Percentiles rank a stretch among this genome's conserved stretches.
phyloP scores from a whole-genome alignment of 164 flowering plant genomes.

The Dillenia suffruticosa region DNA sequence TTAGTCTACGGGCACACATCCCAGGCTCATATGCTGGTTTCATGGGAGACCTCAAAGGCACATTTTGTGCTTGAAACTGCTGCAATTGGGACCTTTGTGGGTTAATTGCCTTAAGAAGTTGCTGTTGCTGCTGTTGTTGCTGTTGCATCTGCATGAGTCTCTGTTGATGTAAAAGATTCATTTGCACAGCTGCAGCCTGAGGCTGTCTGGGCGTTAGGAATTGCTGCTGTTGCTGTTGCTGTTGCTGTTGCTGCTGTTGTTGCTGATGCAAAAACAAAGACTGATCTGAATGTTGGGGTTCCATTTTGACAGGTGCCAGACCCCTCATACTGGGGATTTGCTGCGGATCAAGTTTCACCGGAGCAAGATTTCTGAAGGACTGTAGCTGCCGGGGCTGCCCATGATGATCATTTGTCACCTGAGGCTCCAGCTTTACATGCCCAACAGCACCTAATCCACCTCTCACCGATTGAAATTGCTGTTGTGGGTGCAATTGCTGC shows the following conservation, averaged over 20 bases:
- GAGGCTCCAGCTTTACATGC: conserved; percentile 79
- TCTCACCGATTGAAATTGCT: conserved; percentile 54
- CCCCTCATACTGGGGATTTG: conserved; percentile 58
- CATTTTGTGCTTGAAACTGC: conserved; percentile 64
- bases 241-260: conserved; percentile 60
- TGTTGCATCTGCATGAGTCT: conserved; percentile 52
- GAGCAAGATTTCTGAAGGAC: conserved; percentile 46
- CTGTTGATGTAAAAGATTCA: conserved; percentile 76
- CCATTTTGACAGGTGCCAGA: conserved; percentile 65
- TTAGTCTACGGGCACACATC: conserved; percentile 83
- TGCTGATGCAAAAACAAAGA: conserved; percentile 71
- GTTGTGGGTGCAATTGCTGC: conserved; percentile 48
- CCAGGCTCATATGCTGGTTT: conserved; percentile 90
- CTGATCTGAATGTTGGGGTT: conserved; percentile 73
- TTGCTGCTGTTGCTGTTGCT: conserved; percentile 45
- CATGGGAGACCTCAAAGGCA: conserved; percentile 55
- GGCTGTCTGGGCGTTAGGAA: conserved; percentile 75
- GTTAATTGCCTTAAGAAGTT: conserved; percentile 61
- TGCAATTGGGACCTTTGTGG: conserved; percentile 61
- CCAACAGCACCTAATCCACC: conserved; percentile 56
- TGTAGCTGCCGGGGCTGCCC: conserved; percentile 63
- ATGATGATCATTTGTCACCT: conserved; percentile 56
- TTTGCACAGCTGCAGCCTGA: conserved; percentile 72
- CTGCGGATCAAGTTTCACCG: conserved; percentile 77
- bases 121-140: conserved; percentile 48